A percentile compares a stretch with the other conserved stretches of the same genome.
Evolutionary conservation across 352 stramenopile genomes (phyloP).

Genomic region (Globisporangium splendens): DNA sequence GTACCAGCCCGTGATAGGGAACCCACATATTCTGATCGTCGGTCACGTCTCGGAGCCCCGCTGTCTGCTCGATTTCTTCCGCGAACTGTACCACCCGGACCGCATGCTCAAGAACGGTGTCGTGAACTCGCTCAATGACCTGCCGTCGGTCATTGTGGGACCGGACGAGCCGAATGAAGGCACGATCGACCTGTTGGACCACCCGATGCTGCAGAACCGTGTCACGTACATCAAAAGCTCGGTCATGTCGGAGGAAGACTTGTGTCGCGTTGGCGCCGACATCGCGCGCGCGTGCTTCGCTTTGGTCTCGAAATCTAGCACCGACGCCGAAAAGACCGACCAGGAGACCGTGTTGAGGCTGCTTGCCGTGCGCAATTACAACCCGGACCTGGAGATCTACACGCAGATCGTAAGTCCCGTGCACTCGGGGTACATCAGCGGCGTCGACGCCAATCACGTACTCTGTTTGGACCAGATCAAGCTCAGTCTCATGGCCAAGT

Average conservation of each 20-base stretch:
- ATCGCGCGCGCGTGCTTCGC: conserved; percentile 52
- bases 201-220: conserved; percentile 53
- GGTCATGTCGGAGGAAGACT: conserved; percentile 61
- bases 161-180: conserved; percentile 48
- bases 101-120: conserved; percentile 27
- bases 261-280: conserved; percentile 55
- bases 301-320: conserved; percentile 44
- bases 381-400: conserved; percentile 52
- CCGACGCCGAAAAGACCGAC: conserved; percentile 35
- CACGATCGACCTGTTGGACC: conserved; percentile 49
- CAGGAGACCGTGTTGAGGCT: conserved; percentile 55
- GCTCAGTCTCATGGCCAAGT: no score
- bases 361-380: conserved; percentile 62
- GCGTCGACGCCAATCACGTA: conserved; percentile 49
- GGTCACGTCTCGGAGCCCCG: conserved; percentile 50
- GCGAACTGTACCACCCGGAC: conserved; percentile 62
- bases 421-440: conserved; percentile 57
- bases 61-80: conserved; percentile 54
- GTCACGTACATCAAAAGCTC: conserved; percentile 68
- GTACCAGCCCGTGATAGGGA: conserved; percentile 44
- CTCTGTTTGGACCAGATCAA: no score
- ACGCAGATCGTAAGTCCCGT: conserved; percentile 52
- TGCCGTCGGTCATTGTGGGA: conserved; percentile 52
- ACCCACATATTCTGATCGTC: conserved; percentile 55
- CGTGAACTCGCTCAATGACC: conserved; percentile 31